Evolutionary conservation across 768 basidiomycete species (phyloP), one percentile per base, ranked within the genome.

Genomic region (Xerocomus potaroensis): DNA sequence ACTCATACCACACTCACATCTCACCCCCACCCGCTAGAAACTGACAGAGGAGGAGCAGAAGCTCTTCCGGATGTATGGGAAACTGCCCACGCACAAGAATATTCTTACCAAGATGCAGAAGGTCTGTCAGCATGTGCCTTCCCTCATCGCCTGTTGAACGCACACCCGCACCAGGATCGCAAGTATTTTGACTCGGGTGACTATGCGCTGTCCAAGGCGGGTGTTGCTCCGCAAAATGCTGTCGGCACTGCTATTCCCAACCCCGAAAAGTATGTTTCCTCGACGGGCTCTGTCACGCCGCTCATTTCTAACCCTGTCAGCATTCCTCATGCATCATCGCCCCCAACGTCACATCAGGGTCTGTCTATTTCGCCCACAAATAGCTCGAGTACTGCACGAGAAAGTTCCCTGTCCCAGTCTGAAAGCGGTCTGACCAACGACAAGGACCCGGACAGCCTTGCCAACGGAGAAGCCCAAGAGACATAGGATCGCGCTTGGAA

Each of bases 101-200:
- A 73, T 88, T 43, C 78, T 98, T 55, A 86, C 77, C 63, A 93
- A 92, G 75, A 92, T 96, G 86, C 91, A 93, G 69, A 95, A 91
- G 83, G 94, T 90, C 36, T 41, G 75, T 61, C 22, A 10, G 16
- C 34, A 43, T 29, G 32, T 27, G 29, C 23, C n/a, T 46, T 36
- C 27, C 46, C 21, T 32, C 18, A 31, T 22, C 31, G 51, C 44
- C 47, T 43, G 30, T 22, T 45, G 37, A 51, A 41, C 51, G 34
- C 45, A 32, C 31, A 24, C 14, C 45, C 47, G 37, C 19, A 43
- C 30, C 57, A 97, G 94, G 95, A 99, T 63, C 89, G 96, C 61
- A 98, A 98, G 70, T 99, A 92, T 72, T 99, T 99, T 67, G 96
- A 98, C 71, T 98, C 95, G 46, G 96, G 96, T 48, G 96, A 99